Base-by-base conservation (phyloP, 2,329 filamentous ascomycete genomes). In the Xenoacremonium recifei region DNA sequence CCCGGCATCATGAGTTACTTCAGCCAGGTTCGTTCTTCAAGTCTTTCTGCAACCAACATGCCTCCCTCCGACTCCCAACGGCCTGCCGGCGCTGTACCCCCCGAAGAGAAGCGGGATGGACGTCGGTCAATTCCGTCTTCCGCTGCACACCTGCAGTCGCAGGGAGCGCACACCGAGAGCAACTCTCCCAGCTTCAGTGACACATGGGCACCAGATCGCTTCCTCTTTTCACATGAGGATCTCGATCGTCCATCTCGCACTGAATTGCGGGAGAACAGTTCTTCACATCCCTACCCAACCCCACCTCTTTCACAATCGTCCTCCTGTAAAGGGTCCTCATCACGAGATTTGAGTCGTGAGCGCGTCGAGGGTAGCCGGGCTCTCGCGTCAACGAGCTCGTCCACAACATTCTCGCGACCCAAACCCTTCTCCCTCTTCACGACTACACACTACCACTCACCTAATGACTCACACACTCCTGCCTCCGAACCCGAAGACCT, bases 11-110 rank as follows among this genome's bases (percentile, higher is more conserved):
- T 93, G 79, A 95, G 86, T 77, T 96, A 93, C 78, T 96, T 97
- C 80, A 87, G 86, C 75, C 93, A 99, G 92, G 93, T 99, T 95
- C 85, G 93, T 96, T n/a, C n/a, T n/a, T 80, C 80, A 77, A 82
- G 80, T 75, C 82, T 84, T 83, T 78, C 79, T 77, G 65, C 69
- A 69, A 73, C 55, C 63, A 65, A 51, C 42, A 37, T 49, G 47
- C 50, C 47, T 51, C 55, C 48, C 49, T 65, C 67, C 66, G 58
- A 64, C 65, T 55, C 66, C 60, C 61, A 60, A 63, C 58, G 51
- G 58, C 63, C 64, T 59, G 66, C 66, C 57, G 66, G 48, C 49
- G 42, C 51, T 51, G 42, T 44, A 42, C 45, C 53, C 47, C 47
- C 47, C 48, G 51, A 54, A 38, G 50, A 51, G 44, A 50, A 44